Percentiles rank a stretch among this genome's conserved stretches.
Evolutionary conservation across 2,329 filamentous ascomycete species (phyloP).

Genomic region (Xenoacremonium recifei): DNA sequence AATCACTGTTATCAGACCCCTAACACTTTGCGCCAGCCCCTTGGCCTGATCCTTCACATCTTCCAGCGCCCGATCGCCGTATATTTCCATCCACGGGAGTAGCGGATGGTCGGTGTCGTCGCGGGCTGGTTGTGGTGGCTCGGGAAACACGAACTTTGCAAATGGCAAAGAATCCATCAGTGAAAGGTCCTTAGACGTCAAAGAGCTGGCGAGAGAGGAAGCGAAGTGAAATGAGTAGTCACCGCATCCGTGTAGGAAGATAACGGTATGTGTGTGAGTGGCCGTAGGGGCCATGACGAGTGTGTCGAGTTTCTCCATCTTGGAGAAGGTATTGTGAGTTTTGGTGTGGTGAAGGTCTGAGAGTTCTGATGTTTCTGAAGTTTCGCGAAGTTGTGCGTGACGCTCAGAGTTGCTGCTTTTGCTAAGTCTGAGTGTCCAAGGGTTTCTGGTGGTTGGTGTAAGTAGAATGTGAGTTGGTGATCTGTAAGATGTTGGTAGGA

Average conservation of each 20-base stretch:
- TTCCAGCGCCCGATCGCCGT: slow-evolving; percentile 37
- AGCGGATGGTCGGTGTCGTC: slow-evolving; percentile 16
- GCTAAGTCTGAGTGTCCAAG: too few species aligned
- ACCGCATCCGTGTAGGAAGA: slow-evolving; percentile 46
- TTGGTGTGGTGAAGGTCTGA: too few species aligned
- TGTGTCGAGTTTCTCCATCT: slow-evolving; percentile 5
- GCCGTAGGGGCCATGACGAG: slow-evolving; percentile 13
- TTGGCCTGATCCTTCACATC: slow-evolving; percentile 41
- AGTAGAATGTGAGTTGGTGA: too few species aligned
- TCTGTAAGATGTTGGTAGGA: too few species aligned
- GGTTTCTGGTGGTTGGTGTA: too few species aligned
- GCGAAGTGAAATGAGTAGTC: slow-evolving; percentile 34
- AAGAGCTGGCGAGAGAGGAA: slow-evolving; percentile 24
- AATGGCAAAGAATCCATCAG: slow-evolving; percentile 41
- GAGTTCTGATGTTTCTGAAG: too few species aligned
- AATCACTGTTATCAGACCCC: slow-evolving; percentile 30
- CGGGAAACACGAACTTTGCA: slow-evolving; percentile 50
- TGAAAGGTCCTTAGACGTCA: slow-evolving; percentile 26
- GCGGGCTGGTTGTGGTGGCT: slow-evolving; percentile 31
- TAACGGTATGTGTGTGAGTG: slow-evolving; percentile 39
- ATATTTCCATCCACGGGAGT: slow-evolving; percentile 51
- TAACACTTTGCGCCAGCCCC: slow-evolving; percentile 39
- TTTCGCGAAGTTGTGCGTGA: too few species aligned
- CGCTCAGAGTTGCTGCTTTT: too few species aligned
- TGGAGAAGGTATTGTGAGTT: neutral